These are phyloP conservation scores for Aspergillus melleus DNA, from an alignment of 2,329 filamentous ascomycete genomes.

Conservation along the genomic window DNA sequence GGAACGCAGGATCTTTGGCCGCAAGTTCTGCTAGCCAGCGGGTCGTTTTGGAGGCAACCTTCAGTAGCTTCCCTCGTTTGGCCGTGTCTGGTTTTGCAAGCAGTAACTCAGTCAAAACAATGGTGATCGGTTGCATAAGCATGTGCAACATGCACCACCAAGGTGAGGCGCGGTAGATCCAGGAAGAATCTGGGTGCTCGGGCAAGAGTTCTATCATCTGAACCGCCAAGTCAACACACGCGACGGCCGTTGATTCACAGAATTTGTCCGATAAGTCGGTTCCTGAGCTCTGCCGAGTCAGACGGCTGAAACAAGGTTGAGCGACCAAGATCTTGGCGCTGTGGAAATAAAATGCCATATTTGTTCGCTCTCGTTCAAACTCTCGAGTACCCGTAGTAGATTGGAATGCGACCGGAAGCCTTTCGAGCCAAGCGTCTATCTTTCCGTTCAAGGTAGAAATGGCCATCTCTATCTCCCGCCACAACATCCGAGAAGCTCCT, in stretches of 20 bases:
- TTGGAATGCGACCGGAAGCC: slow-evolving; percentile 38
- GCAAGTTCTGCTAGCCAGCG: slow-evolving; percentile 40
- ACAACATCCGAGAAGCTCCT: slow-evolving; percentile 33
- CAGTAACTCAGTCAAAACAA: slow-evolving; percentile 39
- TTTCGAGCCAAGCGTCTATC: slow-evolving; percentile 40
- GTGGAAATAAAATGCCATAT: slow-evolving; percentile 44
- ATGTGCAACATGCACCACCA: slow-evolving; percentile 46
- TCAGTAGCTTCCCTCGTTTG: slow-evolving; percentile 27
- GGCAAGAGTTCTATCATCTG: slow-evolving; percentile 39
- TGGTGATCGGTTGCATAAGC: slow-evolving; percentile 40
- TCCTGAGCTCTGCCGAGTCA: slow-evolving; percentile 30
- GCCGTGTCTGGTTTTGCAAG: slow-evolving; percentile 31
- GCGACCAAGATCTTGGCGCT: slow-evolving; percentile 45
- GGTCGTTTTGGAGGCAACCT: slow-evolving; percentile 34
- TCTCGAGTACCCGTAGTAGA: slow-evolving; percentile 29
- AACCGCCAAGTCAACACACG: slow-evolving; percentile 39
- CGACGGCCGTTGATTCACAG: slow-evolving; percentile 34
- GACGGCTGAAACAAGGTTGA: slow-evolving; percentile 44
- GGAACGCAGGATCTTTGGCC: slow-evolving; percentile 32
- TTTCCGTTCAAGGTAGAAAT: slow-evolving; percentile 36
- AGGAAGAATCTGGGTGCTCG: slow-evolving; percentile 30
- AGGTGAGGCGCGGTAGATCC: slow-evolving; percentile 33
- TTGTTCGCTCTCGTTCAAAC: slow-evolving; percentile 35
- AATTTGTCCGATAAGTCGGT: slow-evolving; percentile 27
- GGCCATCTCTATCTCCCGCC: slow-evolving; percentile 38